Evolutionary conservation across 441 rosid species (phyloP).

Genomic region (Breynia disticha): DNA sequence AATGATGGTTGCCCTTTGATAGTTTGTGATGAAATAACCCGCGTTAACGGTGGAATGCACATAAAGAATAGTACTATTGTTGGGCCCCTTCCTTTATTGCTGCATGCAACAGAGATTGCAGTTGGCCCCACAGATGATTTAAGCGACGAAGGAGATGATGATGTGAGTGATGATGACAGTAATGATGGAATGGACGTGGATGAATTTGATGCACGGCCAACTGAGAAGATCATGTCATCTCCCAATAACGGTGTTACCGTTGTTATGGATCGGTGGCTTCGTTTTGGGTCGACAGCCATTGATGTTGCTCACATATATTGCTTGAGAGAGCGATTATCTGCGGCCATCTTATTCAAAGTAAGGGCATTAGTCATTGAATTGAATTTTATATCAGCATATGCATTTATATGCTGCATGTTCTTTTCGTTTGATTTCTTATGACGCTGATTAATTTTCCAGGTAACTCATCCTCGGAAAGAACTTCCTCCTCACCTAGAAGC

Average conservation of each 20-base stretch:
- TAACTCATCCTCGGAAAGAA: constrained; percentile 39
- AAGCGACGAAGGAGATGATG: constrained; percentile 31
- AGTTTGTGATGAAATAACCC: constrained; percentile 79
- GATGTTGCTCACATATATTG: constrained; percentile 90
- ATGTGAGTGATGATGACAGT: constrained; percentile 30
- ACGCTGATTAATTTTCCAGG: constrained; percentile 34
- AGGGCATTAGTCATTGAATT: not conserved
- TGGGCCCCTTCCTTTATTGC: constrained; percentile 62
- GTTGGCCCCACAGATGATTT: constrained; percentile 46
- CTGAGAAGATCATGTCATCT: constrained; percentile 54
- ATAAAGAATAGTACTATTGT: constrained; percentile 61
- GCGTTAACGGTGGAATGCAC: constrained; percentile 73
- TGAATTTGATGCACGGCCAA: constrained; percentile 23
- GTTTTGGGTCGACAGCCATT: constrained; percentile 59
- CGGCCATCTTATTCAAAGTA: constrained; percentile 76
- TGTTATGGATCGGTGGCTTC: constrained; percentile 81
- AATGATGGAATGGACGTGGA: constrained; percentile 37
- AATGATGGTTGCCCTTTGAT: constrained; percentile 41
- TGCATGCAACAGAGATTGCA: constrained; percentile 72
- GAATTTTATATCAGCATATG: not conserved
- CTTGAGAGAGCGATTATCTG: constrained; percentile 68
- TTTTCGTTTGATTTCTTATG: constrained; percentile 10
- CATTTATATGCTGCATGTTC: not conserved
- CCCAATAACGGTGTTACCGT: constrained; percentile 62
- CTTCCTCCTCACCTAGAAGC: constrained; percentile 70